Evolutionary conservation across 306 rosid species (phyloP).

Genomic region (Crataegus laevigata): DNA sequence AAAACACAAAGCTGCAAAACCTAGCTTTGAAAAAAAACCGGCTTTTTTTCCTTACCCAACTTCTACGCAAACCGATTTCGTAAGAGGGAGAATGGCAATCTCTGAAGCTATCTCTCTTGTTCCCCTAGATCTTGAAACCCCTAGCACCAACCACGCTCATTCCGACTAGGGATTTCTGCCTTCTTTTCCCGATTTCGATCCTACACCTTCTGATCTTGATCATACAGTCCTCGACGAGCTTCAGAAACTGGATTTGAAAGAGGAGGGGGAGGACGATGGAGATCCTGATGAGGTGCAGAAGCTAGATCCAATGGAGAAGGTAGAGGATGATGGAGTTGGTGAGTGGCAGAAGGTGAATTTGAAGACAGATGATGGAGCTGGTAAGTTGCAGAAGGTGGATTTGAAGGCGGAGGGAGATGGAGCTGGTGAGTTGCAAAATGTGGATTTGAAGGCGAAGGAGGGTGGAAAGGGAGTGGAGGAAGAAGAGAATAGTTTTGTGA

Average conservation of each 20-base stretch:
- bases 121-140: slow-evolving; percentile 15
- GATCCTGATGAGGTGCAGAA: slow-evolving; percentile 2
- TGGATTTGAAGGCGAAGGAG: slow-evolving; percentile 12
- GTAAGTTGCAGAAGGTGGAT: no score
- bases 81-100: no score
- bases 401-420: no score
- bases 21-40: no score
- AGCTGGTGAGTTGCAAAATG: no score
- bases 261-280: neutral
- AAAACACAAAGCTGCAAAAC: no score
- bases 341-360: slow-evolving; percentile 25
- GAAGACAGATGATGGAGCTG: no score
- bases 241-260: slow-evolving; percentile 35
- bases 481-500: no score
- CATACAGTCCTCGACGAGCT: neutral
- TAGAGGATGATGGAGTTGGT: slow-evolving; percentile 16
- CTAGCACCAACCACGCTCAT: neutral
- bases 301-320: neutral
- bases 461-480: neutral
- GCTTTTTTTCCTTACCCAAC: no score
- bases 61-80: no score
- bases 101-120: no score
- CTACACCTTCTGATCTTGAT: slow-evolving; percentile 35
- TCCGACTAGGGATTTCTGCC: slow-evolving; percentile 8
- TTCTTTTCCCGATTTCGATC: slow-evolving; percentile 20